Percentiles rank a stretch among this genome's conserved stretches.
phyloP scores from a whole-genome alignment of 208 protist genomes.

The Crithidia acanthocephali region DNA sequence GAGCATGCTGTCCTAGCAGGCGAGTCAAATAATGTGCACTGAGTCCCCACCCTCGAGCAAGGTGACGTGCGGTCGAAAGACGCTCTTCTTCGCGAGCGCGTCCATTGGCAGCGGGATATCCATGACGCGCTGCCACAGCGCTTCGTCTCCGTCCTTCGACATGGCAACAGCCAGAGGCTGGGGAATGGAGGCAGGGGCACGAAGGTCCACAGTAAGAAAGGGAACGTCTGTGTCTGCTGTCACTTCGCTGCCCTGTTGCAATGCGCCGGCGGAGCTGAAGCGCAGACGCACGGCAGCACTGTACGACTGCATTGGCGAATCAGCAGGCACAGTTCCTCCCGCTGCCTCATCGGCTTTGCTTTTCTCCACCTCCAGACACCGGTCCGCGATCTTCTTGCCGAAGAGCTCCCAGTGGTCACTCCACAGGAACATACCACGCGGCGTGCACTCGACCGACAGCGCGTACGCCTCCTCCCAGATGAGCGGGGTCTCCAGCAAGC shows the following conservation, averaged over 20 bases:
- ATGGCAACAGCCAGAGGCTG: not conserved
- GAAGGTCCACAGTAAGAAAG: conserved; percentile 4
- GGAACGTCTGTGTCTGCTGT: not conserved
- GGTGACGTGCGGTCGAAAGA: conserved; percentile 69
- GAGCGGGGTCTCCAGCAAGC: conserved; percentile 75
- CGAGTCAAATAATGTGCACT: conserved; percentile 29
- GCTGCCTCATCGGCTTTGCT: not conserved
- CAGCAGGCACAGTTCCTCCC: not conserved
- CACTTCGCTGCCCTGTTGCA: not conserved
- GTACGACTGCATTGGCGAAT: not conserved
- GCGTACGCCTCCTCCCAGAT: conserved; percentile 81
- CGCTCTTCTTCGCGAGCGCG: conserved; percentile 8
- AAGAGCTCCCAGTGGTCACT: conserved; percentile 75
- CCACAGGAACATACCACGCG: conserved; percentile 64
- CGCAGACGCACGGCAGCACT: conserved; percentile 7
- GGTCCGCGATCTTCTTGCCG: conserved; percentile 34
- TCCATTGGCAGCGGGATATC: conserved; percentile 31
- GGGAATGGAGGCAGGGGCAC: not conserved
- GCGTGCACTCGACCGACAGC: conserved; percentile 68
- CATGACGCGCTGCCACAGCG: conserved; percentile 36
- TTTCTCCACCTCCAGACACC: conserved; percentile 23
- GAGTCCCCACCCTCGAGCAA: conserved; percentile 61
- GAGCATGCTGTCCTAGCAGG: too few relatives aligned
- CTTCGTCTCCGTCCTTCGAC: not conserved
- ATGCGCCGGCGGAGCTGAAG: not conserved